phyloP scores from a whole-genome alignment of 768 basidiomycete genomes.

The Phylloporus arenicola region DNA sequence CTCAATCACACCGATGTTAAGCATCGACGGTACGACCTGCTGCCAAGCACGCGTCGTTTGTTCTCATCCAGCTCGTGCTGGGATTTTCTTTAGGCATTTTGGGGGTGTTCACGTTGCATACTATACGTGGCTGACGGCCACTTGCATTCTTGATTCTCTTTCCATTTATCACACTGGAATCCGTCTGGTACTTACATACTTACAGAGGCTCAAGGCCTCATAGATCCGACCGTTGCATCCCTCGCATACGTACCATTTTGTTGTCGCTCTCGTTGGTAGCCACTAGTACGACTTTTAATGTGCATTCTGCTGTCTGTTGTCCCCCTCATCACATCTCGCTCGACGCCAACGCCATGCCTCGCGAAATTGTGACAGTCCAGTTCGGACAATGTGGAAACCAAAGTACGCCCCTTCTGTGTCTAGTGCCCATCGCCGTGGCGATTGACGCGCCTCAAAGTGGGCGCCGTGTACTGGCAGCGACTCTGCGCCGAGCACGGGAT shows the following conservation, averaged over 20 bases:
- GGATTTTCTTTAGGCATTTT: constrained; percentile 6
- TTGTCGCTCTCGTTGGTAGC: constrained; percentile 19
- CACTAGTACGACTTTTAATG: constrained; percentile 11
- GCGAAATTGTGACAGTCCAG: constrained; percentile 79
- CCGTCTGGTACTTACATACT: constrained; percentile 24
- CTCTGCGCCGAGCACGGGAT: constrained; percentile 98
- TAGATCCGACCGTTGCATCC: constrained; percentile 17
- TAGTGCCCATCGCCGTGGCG: neutral
- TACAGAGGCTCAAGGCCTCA: constrained; percentile 32
- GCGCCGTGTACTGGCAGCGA: constrained; percentile 96
- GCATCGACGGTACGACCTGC: constrained; percentile 15
- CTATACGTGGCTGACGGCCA: constrained; percentile 29
- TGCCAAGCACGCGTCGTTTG: constrained; percentile 3
- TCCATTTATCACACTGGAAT: constrained; percentile 12
- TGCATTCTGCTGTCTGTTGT: constrained; percentile 13
- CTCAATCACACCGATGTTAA: constrained; percentile 19
- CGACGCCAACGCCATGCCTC: constrained; percentile 62
- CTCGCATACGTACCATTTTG: constrained; percentile 19
- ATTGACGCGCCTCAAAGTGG: constrained; percentile 53
- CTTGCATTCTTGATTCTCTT: constrained; percentile 11
- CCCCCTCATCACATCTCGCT: too few species aligned
- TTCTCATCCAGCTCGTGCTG: constrained; percentile 2
- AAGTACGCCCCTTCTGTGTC: constrained; percentile 43
- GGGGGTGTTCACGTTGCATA: constrained; percentile 14
- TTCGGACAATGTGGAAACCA: constrained; percentile 93